Conservation (phyloP, 192 early-diverging fungal genomes). For the Backusella parvicylindrica region DNA sequence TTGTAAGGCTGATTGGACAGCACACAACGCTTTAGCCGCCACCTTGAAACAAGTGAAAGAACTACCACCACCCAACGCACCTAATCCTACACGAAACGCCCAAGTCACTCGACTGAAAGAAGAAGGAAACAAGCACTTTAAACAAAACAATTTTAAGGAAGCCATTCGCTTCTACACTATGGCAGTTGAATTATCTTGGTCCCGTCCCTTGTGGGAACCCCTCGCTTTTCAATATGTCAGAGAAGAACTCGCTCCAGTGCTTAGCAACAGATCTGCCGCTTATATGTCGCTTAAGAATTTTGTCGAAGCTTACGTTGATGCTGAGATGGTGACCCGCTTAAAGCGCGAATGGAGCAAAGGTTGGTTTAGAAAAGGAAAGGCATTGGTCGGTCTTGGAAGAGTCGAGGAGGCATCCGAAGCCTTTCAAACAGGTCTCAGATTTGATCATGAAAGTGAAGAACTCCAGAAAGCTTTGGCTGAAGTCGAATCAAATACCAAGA, state of each 20-base stretch:
- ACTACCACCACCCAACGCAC: conserved; percentile 61
- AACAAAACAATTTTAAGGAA: conserved; percentile 73
- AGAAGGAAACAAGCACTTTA: conserved; percentile 88
- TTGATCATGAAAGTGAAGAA: conserved; percentile 71
- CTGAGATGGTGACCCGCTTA: conserved; percentile 63
- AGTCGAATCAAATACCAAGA: not conserved
- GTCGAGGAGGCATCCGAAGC: conserved; percentile 78
- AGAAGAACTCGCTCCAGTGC: conserved; percentile 62
- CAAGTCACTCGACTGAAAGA: conserved; percentile 58
- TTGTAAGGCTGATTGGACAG: conserved; percentile 58
- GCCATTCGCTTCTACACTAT: conserved; percentile 86
- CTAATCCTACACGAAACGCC: conserved; percentile 49
- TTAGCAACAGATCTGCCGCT: conserved; percentile 67
- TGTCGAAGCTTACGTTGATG: conserved; percentile 69
- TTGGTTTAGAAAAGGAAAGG: conserved; percentile 78
- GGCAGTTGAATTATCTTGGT: conserved; percentile 77
- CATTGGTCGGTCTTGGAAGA: conserved; percentile 78
- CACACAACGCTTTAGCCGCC: conserved; percentile 64
- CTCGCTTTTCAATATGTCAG: conserved; percentile 47
- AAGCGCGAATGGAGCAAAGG: conserved; percentile 73
- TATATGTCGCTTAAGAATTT: conserved; percentile 59
- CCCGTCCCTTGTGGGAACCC: conserved; percentile 75
- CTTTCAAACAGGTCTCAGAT: conserved; percentile 73
- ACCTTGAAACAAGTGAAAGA: conserved; percentile 57
- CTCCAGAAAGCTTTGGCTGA: conserved; percentile 66